Conservation (phyloP, 192 early-diverging fungal genomes). For the Podila epicladia region DNA sequence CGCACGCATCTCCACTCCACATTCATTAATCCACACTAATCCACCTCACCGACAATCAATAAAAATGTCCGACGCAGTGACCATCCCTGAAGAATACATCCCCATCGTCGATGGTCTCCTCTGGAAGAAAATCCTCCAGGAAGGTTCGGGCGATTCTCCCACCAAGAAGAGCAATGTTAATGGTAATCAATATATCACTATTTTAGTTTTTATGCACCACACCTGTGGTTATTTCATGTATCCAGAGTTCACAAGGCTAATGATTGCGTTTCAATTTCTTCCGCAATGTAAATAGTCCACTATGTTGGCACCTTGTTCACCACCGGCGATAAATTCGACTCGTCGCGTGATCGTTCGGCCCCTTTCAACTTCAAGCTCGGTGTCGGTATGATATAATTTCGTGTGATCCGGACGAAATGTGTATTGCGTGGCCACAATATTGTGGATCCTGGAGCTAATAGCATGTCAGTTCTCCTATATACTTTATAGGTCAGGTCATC, state of each 20-base stretch:
- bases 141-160: slow-evolving; percentile 49
- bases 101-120: slow-evolving; percentile 47
- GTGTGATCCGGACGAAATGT: not conserved
- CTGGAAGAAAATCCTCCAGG: slow-evolving; percentile 50
- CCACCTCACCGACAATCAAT: not conserved
- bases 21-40: not conserved
- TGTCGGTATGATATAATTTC: slow-evolving; percentile 12
- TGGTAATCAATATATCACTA: slow-evolving; percentile 6
- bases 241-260: not conserved
- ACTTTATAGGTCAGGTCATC: slow-evolving; percentile 46
- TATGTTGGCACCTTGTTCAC: slow-evolving; percentile 73
- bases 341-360: slow-evolving; percentile 47
- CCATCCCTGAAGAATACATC: slow-evolving; percentile 44
- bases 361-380: slow-evolving; percentile 47
- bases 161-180: slow-evolving; percentile 27
- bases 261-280: not conserved
- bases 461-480: not conserved
- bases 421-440: too few species aligned
- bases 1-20: not conserved
- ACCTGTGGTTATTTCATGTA: not conserved
- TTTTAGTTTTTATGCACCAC: not conserved
- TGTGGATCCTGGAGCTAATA: too few species aligned
- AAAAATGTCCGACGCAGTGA: slow-evolving; percentile 39
- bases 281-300: slow-evolving; percentile 42
- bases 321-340: slow-evolving; percentile 60